Evolutionary conservation across 2,329 filamentous ascomycete genomes (phyloP), one percentile per base, ranked within the genome.

Genomic region (Incumbomyces delicatus): DNA sequence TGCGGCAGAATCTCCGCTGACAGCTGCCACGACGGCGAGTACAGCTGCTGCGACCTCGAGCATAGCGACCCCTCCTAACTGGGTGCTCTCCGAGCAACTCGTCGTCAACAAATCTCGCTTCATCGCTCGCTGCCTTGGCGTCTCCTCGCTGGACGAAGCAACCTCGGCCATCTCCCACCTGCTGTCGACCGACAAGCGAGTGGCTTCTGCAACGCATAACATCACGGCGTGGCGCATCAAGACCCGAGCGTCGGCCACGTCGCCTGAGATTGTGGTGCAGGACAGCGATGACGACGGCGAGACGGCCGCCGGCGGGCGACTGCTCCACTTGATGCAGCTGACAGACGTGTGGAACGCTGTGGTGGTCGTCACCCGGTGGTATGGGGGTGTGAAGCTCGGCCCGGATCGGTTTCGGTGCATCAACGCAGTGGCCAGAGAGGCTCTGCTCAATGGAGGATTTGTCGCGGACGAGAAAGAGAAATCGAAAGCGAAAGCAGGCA

Each of bases 231-330:
- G 88, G 86, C 78, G 92, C 10, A 89, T 96, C 46, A 78, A 41
- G 42, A 34, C 46, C 10, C 12, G 41, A 18, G 17, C 8, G 13
- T 53, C 47, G 27, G 78, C 77, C 0, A 60, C 66, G 3, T 58
- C 66, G 0, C 68, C 69, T 4, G 74, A 70, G 47, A 75, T 74
- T 42, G 69, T 70, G 22, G 87, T 82, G 56, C 89, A 96, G 64
- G 92, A 98, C 66, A 95, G 83, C 61, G 86, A 98, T 58, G 92
- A 98, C 59, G 92, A 98, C 63, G 92, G 92, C 2, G 92, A 98
- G 73, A 85, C 85, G 20, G 92, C 92, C 5, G 92, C 92, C 0
- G 92, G 92, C 1, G 81, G 84, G 0, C 75, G 92, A 35, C 66
- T 98, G 60, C 66, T 96, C 50, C 87, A 94, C 67, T 70, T 98